These are phyloP conservation scores for Backusella sp. DNA, from an alignment of 192 early-diverging fungal species.

Conservation along the genomic window DNA sequence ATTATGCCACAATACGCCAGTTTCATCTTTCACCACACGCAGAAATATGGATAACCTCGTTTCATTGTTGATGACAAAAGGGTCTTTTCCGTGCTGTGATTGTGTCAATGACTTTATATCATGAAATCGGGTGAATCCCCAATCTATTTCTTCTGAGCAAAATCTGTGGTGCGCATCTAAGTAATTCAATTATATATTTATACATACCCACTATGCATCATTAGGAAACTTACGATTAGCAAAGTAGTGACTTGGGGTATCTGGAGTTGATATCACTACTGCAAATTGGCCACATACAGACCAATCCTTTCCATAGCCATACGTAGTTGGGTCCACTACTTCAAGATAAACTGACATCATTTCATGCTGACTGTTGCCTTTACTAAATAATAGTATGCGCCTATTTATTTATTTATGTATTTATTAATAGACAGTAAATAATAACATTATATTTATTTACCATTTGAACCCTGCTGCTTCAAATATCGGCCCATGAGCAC, in stretches of 20 bases:
- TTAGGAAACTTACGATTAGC: slow-evolving; percentile 40
- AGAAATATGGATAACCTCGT: slow-evolving; percentile 73
- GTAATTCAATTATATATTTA: neutral
- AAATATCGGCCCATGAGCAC: slow-evolving; percentile 13
- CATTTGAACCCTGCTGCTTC: slow-evolving; percentile 21
- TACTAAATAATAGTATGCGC: slow-evolving; percentile 88
- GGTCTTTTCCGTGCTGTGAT: slow-evolving; percentile 7
- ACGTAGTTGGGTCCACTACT: slow-evolving; percentile 51
- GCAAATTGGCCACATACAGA: slow-evolving; percentile 83
- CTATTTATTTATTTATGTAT: slow-evolving; percentile 40
- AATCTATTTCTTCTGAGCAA: slow-evolving; percentile 79
- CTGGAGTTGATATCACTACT: slow-evolving; percentile 70
- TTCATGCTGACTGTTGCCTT: slow-evolving; percentile 75
- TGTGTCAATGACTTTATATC: slow-evolving; percentile 51
- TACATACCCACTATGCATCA: neutral
- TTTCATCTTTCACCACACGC: slow-evolving; percentile 79
- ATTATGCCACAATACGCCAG: slow-evolving; percentile 94
- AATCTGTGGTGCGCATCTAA: slow-evolving; percentile 80
- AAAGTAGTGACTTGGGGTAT: slow-evolving; percentile 58
- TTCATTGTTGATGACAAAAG: slow-evolving; percentile 66
- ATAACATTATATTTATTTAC: neutral
- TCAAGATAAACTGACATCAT: slow-evolving; percentile 85
- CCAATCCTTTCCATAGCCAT: slow-evolving; percentile 55
- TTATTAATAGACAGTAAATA: neutral
- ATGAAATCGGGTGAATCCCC: slow-evolving; percentile 89